Evolutionary conservation across 257 asterid species (phyloP).

Genomic region (Capsicum rhomboideum): DNA sequence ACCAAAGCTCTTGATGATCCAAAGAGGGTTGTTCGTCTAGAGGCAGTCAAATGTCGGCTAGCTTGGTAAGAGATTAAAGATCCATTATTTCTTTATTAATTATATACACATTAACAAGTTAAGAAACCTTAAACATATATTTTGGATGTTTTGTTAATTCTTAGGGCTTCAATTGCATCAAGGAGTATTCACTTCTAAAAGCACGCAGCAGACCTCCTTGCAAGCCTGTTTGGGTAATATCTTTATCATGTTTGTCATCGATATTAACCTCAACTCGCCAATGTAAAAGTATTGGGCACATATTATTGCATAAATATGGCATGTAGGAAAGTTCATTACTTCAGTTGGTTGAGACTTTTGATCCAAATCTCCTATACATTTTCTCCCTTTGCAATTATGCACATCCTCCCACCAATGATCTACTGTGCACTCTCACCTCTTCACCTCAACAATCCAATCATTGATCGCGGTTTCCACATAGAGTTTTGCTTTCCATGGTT

Average conservation of each 20-base stretch:
- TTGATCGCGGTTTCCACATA: background rate
- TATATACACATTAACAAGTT: background rate
- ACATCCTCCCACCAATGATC: background rate
- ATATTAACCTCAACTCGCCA: background rate
- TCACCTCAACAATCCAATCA: background rate
- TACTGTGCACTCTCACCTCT: background rate
- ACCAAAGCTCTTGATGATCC: slow-evolving; percentile 83
- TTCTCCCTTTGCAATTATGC: background rate
- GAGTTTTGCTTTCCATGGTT: background rate
- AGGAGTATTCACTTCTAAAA: slow-evolving; percentile 37
- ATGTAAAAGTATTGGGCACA: background rate
- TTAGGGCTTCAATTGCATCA: slow-evolving; percentile 54
- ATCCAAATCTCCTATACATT: background rate
- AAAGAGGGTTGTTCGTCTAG: slow-evolving; percentile 77
- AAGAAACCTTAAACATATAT: background rate
- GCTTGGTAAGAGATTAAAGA: slow-evolving; percentile 50
- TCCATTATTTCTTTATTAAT: background rate
- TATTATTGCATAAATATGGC: background rate
- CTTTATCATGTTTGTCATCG: background rate
- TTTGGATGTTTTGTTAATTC: background rate
- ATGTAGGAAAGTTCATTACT: background rate
- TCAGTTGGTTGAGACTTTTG: background rate
- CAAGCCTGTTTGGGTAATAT: slow-evolving; percentile 10
- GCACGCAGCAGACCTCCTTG: slow-evolving; percentile 1
- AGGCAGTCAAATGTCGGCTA: slow-evolving; percentile 84